These are phyloP conservation scores for Russula griseocarnosa DNA, from an alignment of 768 basidiomycete genomes.

Conservation along the genomic window DNA sequence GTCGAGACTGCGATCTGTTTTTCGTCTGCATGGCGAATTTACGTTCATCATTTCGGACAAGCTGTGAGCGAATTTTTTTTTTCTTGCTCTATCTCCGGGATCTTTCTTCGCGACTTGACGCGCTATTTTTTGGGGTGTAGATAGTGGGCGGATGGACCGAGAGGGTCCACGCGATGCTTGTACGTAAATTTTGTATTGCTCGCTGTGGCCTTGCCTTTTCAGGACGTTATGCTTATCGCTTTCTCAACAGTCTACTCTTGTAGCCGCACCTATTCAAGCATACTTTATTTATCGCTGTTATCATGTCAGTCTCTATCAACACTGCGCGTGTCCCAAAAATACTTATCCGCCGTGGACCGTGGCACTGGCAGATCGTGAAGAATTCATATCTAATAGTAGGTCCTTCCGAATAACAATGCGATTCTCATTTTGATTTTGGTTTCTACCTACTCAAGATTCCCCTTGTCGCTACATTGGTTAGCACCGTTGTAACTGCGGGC, in stretches of 20 bases:
- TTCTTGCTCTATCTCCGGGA: too few species aligned
- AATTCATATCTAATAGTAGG: slow-evolving; percentile 17
- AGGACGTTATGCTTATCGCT: not conserved
- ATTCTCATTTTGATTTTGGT: not conserved
- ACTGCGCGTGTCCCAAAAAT: not conserved
- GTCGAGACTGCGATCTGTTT: slow-evolving; percentile 14
- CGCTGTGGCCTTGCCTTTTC: not conserved
- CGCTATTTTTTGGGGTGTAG: not conserved
- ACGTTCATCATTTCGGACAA: slow-evolving; percentile 12
- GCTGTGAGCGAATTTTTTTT: not conserved
- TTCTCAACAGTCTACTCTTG: slow-evolving; percentile 9
- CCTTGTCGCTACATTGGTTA: slow-evolving; percentile 4
- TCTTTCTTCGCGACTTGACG: not conserved
- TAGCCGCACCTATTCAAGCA: slow-evolving; percentile 15
- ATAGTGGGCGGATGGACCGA: slow-evolving; percentile 7
- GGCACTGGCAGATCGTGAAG: slow-evolving; percentile 11
- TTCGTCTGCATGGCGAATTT: slow-evolving; percentile 12
- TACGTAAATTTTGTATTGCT: not conserved
- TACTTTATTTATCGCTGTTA: slow-evolving; percentile 21
- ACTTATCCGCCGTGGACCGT: not conserved
- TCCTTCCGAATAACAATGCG: not conserved
- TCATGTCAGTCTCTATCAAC: slow-evolving; percentile 7
- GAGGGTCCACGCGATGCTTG: slow-evolving; percentile 12
- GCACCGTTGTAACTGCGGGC: not conserved
- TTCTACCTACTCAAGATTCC: slow-evolving; percentile 4